A percentile compares a stretch with the other conserved stretches of the same genome.
Evolutionary conservation across 805 yeast species (phyloP).

Genomic region (Torulaspora quercuum): DNA sequence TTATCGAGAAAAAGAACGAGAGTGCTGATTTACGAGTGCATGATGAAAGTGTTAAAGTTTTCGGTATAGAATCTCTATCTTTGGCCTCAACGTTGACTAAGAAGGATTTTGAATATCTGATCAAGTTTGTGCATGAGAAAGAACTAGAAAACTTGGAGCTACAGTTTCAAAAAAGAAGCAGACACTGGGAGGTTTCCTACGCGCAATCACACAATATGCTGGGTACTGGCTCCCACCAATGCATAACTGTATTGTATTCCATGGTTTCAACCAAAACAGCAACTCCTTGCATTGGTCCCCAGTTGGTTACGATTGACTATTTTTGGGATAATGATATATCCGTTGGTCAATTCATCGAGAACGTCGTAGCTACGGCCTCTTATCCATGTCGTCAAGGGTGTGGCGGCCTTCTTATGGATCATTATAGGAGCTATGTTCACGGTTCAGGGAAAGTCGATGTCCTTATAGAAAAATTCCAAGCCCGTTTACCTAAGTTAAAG

Average conservation of each 20-base stretch:
- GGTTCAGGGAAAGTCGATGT: slow-evolving; percentile 81
- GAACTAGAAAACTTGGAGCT: slow-evolving; percentile 34
- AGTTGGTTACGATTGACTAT: slow-evolving; percentile 73
- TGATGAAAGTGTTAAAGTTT: slow-evolving; percentile 11
- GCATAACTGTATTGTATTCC: slow-evolving; percentile 71
- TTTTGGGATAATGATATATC: slow-evolving; percentile 90
- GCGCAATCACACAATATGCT: slow-evolving; percentile 52
- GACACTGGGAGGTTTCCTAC: slow-evolving; percentile 68
- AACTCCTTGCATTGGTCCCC: slow-evolving; percentile 93
- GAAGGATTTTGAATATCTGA: slow-evolving; percentile 35
- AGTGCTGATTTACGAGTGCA: slow-evolving; percentile 17
- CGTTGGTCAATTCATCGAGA: slow-evolving; percentile 84
- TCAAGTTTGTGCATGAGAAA: slow-evolving; percentile 33
- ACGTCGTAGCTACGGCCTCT: slow-evolving; percentile 62
- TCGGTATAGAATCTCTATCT: slow-evolving; percentile 21
- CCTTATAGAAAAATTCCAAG: slow-evolving; percentile 57
- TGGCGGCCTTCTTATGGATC: slow-evolving; percentile 64
- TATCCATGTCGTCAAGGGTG: slow-evolving; percentile 78
- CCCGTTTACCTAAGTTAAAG: slow-evolving; percentile 55
- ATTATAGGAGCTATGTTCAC: slow-evolving; percentile 83
- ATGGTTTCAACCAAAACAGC: slow-evolving; percentile 79
- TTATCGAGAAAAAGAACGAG: slow-evolving; percentile 29
- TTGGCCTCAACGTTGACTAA: slow-evolving; percentile 33
- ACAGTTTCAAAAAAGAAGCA: slow-evolving; percentile 35
- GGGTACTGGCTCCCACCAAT: slow-evolving; percentile 74